Percentiles rank a stretch among this genome's conserved stretches.
Evolutionary conservation across 352 stramenopile species (phyloP).

Genomic region (Phytophthora megakarya): DNA sequence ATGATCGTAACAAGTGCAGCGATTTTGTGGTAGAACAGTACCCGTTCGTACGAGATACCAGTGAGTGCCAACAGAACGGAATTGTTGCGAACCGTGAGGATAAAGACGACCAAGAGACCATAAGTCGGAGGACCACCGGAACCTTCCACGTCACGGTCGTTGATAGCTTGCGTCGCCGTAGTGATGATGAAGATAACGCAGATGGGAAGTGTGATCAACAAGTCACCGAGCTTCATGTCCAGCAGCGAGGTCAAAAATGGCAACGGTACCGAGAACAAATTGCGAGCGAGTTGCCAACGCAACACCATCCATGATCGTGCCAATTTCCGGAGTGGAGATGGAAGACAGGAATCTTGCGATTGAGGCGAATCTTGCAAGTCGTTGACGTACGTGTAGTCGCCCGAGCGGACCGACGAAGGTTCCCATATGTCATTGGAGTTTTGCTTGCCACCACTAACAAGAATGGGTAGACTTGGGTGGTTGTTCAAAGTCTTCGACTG

Average conservation of each 20-base stretch:
- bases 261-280: constrained; percentile 37
- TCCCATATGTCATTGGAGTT: constrained; percentile 23
- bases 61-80: constrained; percentile 45
- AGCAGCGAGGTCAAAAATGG: constrained; percentile 32
- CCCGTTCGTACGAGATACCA: constrained; percentile 56
- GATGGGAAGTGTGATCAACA: constrained; percentile 37
- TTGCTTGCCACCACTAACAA: constrained; percentile 12
- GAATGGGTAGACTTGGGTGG: constrained; percentile 23
- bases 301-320: constrained; percentile 31
- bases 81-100: constrained; percentile 57
- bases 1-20: constrained; percentile 41
- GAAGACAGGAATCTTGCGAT: background rate
- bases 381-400: constrained; percentile 20
- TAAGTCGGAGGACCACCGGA: constrained; percentile 33
- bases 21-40: constrained; percentile 58
- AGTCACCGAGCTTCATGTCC: constrained; percentile 46
- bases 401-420: constrained; percentile 9
- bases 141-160: constrained; percentile 15
- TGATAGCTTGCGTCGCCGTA: constrained; percentile 22
- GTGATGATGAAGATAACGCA: constrained; percentile 25
- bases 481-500: constrained; percentile 10
- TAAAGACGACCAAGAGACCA: constrained; percentile 45
- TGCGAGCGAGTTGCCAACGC: constrained; percentile 32
- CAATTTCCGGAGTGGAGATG: constrained; percentile 23
- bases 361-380: constrained; percentile 19